Evolutionary conservation across 1,284 basidiomycete species (phyloP).

Genomic region (Erythrobasidium hasegawianum): DNA sequence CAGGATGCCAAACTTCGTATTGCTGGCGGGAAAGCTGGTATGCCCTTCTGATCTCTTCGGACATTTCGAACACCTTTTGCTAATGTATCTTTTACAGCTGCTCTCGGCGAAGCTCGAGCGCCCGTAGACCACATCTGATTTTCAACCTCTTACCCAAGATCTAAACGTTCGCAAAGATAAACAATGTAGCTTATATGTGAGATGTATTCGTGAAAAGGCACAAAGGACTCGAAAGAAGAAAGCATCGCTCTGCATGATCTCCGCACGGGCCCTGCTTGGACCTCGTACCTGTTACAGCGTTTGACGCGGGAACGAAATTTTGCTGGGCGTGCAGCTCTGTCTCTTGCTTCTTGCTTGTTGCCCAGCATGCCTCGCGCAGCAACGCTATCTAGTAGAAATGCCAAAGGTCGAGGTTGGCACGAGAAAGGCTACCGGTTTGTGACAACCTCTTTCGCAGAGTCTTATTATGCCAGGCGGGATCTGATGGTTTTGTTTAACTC

Average conservation of each 20-base stretch:
- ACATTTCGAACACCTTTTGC: too few species aligned
- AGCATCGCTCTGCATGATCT: too few species aligned
- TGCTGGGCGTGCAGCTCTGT: too few species aligned
- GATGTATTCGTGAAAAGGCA: too few species aligned
- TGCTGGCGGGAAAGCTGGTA: neutral
- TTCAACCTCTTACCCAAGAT: neutral
- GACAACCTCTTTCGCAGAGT: neutral
- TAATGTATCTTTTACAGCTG: neutral
- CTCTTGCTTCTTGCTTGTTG: too few species aligned
- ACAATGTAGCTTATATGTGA: too few species aligned
- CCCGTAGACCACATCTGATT: neutral
- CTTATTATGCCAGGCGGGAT: neutral
- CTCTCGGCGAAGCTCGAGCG: neutral
- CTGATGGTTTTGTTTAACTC: neutral
- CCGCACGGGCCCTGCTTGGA: too few species aligned
- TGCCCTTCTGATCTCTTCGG: too few species aligned
- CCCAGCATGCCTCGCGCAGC: neutral
- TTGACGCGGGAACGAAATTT: too few species aligned
- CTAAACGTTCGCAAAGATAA: slow-evolving; percentile 28
- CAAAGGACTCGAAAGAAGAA: slow-evolving; percentile 1
- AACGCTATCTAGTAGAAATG: slow-evolving; percentile 1
- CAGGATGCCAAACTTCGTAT: neutral
- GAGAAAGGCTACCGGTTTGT: slow-evolving; percentile 3
- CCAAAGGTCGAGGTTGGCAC: slow-evolving; percentile 7
- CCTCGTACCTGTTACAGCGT: too few species aligned